A percentile compares a stretch with the other conserved stretches of the same genome.
phyloP scores from a whole-genome alignment of 345 rosid species.

The Punica granatum region DNA sequence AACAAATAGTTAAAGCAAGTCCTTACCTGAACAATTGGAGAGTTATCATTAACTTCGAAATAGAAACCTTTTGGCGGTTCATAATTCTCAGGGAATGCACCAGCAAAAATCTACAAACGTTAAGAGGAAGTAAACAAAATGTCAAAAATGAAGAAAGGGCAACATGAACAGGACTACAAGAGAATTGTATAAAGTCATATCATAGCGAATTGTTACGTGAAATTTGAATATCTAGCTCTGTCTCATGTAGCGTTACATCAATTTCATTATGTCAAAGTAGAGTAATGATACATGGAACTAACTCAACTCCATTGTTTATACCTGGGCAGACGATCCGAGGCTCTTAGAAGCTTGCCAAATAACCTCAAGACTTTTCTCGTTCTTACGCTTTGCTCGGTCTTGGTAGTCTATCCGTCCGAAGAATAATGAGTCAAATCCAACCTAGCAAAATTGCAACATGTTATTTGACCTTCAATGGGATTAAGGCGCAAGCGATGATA shows the following conservation, averaged over 20 bases:
- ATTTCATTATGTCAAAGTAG: neutral
- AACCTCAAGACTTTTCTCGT: conserved; percentile 90
- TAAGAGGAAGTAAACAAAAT: conserved; percentile 9
- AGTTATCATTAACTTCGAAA: conserved; percentile 76
- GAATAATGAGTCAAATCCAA: conserved; percentile 90
- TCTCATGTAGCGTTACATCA: neutral
- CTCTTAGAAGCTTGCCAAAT: conserved; percentile 89
- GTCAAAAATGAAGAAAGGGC: neutral
- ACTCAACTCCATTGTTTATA: conserved; percentile 7
- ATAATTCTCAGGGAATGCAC: conserved; percentile 85
- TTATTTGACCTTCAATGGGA: neutral
- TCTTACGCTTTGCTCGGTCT: conserved; percentile 72
- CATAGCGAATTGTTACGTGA: neutral
- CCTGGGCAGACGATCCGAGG: conserved; percentile 86
- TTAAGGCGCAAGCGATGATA: neutral
- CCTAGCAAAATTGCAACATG: conserved; percentile 30
- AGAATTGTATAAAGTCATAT: neutral
- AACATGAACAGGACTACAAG: neutral
- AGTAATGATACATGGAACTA: neutral
- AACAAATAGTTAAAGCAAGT: neutral
- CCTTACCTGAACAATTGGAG: conserved; percentile 77
- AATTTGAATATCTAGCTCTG: neutral
- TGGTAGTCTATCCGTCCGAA: conserved; percentile 95
- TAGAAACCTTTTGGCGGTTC: conserved; percentile 94
- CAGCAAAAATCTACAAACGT: conserved; percentile 72